Conservation (phyloP, 768 basidiomycete species). For the Pisolithus albus region DNA sequence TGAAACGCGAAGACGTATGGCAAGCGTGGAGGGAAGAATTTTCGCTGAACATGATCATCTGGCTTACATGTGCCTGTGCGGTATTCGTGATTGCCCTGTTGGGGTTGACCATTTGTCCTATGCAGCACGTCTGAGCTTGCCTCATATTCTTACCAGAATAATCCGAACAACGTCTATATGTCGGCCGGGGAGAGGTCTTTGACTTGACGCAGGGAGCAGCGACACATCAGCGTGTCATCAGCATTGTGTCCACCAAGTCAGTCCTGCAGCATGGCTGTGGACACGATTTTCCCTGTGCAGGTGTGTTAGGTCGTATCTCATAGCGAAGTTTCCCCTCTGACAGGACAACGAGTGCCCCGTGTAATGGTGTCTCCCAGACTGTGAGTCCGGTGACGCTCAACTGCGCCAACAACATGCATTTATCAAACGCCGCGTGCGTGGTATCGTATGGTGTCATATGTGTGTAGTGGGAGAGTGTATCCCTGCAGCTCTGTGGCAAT, state of each 20-base stretch:
- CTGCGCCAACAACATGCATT: constrained; percentile 68
- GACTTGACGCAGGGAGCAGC: constrained; percentile 65
- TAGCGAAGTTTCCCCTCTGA: neutral
- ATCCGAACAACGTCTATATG: constrained; percentile 72
- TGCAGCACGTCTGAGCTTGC: constrained; percentile 85
- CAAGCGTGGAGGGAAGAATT: constrained; percentile 99
- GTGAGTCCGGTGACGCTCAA: constrained; percentile 78
- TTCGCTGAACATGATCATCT: constrained; percentile 91
- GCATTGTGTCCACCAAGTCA: constrained; percentile 66
- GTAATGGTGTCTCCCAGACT: constrained; percentile 73
- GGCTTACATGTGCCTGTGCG: constrained; percentile 84
- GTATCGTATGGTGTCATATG: too few species aligned
- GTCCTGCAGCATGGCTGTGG: constrained; percentile 58
- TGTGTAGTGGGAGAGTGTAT: too few species aligned
- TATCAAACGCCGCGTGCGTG: too few species aligned
- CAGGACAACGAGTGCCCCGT: constrained; percentile 65
- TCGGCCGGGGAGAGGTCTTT: constrained; percentile 89
- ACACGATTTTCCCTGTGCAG: constrained; percentile 90
- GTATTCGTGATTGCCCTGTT: constrained; percentile 91
- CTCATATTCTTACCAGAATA: constrained; percentile 54
- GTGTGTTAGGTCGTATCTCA: constrained; percentile 32
- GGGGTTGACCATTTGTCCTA: constrained; percentile 87
- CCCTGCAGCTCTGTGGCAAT: too few species aligned
- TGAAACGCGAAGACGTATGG: constrained; percentile 90
- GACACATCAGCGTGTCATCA: constrained; percentile 61